A percentile compares a stretch with the other conserved stretches of the same genome.
phyloP scores from a whole-genome alignment of 108 stramenopile species.

The Asterionellopsis glacialis region DNA sequence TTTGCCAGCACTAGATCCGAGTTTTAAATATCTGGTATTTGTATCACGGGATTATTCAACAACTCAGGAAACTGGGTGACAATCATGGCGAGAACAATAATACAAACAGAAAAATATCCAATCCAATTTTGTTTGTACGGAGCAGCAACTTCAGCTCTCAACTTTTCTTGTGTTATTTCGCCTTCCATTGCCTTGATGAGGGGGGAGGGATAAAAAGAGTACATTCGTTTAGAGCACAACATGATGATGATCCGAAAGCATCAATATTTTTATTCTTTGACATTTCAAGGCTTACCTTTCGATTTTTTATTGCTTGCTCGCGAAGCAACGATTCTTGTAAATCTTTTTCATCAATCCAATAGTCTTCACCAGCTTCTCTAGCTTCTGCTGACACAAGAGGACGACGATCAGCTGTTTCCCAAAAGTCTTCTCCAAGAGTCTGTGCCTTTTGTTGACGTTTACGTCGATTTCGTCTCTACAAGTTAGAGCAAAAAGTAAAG shows the following conservation, averaged over 20 bases:
- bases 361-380: constrained; percentile 71
- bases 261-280: neutral
- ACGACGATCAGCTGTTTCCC: constrained; percentile 52
- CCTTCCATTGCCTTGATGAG: constrained; percentile 59
- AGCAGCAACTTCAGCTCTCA: constrained; percentile 60
- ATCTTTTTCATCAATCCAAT: constrained; percentile 81
- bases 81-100: constrained; percentile 60
- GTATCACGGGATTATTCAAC: constrained; percentile 56
- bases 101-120: constrained; percentile 62
- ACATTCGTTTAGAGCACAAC: neutral
- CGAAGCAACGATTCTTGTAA: constrained; percentile 38
- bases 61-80: constrained; percentile 74
- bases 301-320: constrained; percentile 42
- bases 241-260: constrained; percentile 4
- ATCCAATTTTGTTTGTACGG: constrained; percentile 91
- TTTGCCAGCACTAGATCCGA: too few relatives aligned
- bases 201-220: neutral
- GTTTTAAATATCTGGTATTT: constrained; percentile 65
- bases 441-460: constrained; percentile 6
- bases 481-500: neutral
- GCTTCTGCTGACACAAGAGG: constrained; percentile 50
- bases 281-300: constrained; percentile 27
- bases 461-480: constrained; percentile 22
- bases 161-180: constrained; percentile 63
- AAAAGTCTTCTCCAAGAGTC: constrained; percentile 17